These are phyloP conservation scores for Immersiporthe knoxdaviesiana DNA, from an alignment of 2,329 filamentous ascomycete species.

Conservation along the genomic window DNA sequence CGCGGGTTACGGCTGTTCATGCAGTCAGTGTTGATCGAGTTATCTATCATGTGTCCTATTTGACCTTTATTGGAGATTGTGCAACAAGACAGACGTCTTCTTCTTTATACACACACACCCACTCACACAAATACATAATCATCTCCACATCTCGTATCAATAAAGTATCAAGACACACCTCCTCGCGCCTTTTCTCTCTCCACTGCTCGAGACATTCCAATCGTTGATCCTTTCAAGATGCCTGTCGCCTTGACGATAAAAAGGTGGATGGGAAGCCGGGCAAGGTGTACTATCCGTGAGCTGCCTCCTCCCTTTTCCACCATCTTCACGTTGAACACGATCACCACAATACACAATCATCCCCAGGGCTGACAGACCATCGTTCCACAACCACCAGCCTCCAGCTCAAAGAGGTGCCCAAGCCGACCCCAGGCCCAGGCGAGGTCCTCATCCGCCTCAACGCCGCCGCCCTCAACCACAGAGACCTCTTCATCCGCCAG, in stretches of 20 bases:
- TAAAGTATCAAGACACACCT: neutral
- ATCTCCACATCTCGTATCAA: neutral
- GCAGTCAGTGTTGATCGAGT: neutral
- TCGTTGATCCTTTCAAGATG: constrained; percentile 42
- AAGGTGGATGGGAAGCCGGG: constrained; percentile 82
- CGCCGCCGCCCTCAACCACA: constrained; percentile 88
- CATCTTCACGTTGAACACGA: neutral
- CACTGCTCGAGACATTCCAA: neutral
- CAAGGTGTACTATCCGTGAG: constrained; percentile 81
- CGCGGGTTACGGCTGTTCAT: neutral
- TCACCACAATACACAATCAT: neutral
- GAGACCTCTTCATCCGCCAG: constrained; percentile 92
- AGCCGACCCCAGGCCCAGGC: constrained; percentile 64
- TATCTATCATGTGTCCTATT: neutral
- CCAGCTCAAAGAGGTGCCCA: constrained; percentile 62
- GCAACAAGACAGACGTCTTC: neutral
- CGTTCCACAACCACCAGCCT: constrained; percentile 46
- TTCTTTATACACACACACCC: neutral
- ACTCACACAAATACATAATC: neutral
- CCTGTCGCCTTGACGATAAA: constrained; percentile 62
- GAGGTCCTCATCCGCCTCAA: constrained; percentile 77
- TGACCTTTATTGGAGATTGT: neutral
- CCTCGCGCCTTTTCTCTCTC: neutral
- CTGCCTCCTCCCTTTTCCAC: neutral
- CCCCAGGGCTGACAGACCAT: neutral